Evolutionary conservation across 2,329 filamentous ascomycete species (phyloP).

Genomic region (Teratosphaeria nubilosa): DNA sequence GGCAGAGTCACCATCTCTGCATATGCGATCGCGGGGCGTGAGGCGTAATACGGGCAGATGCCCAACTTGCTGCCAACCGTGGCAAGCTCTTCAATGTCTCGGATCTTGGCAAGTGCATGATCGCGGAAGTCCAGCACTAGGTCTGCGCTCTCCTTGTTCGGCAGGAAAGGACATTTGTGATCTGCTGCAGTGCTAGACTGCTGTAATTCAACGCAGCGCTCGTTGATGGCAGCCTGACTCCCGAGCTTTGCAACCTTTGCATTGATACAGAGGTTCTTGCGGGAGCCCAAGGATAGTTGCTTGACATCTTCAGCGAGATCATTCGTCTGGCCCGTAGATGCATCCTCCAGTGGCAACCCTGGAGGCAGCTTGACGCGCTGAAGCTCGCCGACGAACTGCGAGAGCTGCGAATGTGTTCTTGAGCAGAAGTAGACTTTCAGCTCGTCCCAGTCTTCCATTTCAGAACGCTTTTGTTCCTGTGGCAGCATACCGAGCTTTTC

Average conservation of each 20-base stretch:
- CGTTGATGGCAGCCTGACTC: conserved; percentile 73
- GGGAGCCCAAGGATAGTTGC: conserved; percentile 71
- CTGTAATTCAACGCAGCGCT: conserved; percentile 83
- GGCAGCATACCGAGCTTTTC: conserved; percentile 43
- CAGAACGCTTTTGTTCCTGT: conserved; percentile 27
- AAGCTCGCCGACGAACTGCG: conserved; percentile 77
- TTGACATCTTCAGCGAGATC: conserved; percentile 55
- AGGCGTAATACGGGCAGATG: conserved; percentile 95
- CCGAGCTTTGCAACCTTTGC: conserved; percentile 62
- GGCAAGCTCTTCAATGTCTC: conserved; percentile 87
- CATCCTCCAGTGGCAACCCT: conserved; percentile 39
- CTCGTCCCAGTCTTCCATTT: conserved; percentile 50
- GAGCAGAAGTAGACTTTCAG: conserved; percentile 89
- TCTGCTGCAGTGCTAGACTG: conserved; percentile 53
- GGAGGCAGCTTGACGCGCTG: conserved; percentile 67
- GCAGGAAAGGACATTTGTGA: conserved; percentile 66
- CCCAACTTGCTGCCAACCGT: conserved; percentile 65
- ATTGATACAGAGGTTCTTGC: conserved; percentile 87
- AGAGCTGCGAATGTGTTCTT: conserved; percentile 81
- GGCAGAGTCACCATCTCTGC: conserved; percentile 76
- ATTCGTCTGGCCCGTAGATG: neutral
- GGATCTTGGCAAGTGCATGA: conserved; percentile 68
- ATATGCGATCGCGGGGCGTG: conserved; percentile 68
- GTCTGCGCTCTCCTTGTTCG: conserved; percentile 62
- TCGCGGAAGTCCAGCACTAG: conserved; percentile 76